These are phyloP conservation scores for Penicillium fuscoglaucum DNA, from an alignment of 2,329 filamentous ascomycete genomes.

Conservation along the genomic window DNA sequence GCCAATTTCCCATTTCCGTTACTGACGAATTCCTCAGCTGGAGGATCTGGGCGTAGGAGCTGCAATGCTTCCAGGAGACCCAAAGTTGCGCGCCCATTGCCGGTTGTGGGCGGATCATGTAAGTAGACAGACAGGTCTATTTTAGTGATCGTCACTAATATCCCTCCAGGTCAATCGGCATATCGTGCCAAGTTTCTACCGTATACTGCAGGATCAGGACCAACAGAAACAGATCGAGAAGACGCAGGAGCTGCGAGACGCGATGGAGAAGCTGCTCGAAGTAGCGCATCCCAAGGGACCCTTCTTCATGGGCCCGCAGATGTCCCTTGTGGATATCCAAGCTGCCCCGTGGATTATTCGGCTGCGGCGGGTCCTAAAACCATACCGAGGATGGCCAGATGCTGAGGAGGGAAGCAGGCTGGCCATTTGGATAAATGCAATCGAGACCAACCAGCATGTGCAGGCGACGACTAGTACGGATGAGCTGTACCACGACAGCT, in stretches of 20 bases:
- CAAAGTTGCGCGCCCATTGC: constrained; percentile 69
- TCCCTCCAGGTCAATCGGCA: constrained; percentile 67
- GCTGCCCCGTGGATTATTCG: constrained; percentile 74
- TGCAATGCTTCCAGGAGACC: constrained; percentile 61
- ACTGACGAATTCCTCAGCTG: constrained; percentile 51
- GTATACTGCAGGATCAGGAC: constrained; percentile 67
- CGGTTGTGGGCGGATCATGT: constrained; percentile 81
- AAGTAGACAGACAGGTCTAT: constrained; percentile 29
- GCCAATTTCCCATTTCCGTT: background rate
- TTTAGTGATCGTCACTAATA: constrained; percentile 16
- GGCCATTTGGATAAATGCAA: constrained; percentile 68
- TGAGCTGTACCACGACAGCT: constrained; percentile 66
- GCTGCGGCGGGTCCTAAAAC: constrained; percentile 64
- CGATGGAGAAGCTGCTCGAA: constrained; percentile 63
- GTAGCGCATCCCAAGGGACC: constrained; percentile 62
- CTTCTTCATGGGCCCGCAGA: constrained; percentile 62
- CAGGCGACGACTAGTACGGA: constrained; percentile 66
- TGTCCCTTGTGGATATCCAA: constrained; percentile 71
- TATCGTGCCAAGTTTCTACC: constrained; percentile 75
- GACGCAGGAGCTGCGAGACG: constrained; percentile 62
- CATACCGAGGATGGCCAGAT: constrained; percentile 66
- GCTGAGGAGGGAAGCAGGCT: constrained; percentile 64
- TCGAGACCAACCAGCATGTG: constrained; percentile 65
- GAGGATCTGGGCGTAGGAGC: constrained; percentile 68
- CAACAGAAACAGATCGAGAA: constrained; percentile 57